These are phyloP conservation scores for Ascochyta pisi DNA, from an alignment of 2,329 filamentous ascomycete species.

Conservation along the genomic window DNA sequence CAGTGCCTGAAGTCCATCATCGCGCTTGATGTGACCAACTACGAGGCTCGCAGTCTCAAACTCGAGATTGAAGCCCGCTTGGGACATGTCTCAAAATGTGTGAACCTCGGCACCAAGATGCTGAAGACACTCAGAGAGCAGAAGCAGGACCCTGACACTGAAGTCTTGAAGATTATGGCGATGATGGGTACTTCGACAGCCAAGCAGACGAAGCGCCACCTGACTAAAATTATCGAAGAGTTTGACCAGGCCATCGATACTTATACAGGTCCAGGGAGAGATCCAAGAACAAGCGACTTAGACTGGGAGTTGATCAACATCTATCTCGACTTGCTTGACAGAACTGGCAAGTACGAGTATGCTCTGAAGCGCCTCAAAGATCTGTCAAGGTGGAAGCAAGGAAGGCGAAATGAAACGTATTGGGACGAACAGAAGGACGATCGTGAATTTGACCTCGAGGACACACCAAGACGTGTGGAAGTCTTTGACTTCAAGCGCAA, in stretches of 20 bases:
- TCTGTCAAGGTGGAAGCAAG: slow-evolving; percentile 81
- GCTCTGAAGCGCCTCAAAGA: slow-evolving; percentile 74
- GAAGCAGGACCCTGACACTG: slow-evolving; percentile 51
- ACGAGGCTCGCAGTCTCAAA: slow-evolving; percentile 61
- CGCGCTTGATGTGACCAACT: slow-evolving; percentile 59
- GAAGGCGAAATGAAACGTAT: slow-evolving; percentile 72
- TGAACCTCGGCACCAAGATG: slow-evolving; percentile 58
- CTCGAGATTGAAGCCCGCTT: slow-evolving; percentile 62
- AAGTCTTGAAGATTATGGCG: slow-evolving; percentile 63
- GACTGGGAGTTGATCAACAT: slow-evolving; percentile 86
- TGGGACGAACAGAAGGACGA: slow-evolving; percentile 83
- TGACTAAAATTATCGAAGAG: slow-evolving; percentile 55
- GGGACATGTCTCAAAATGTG: slow-evolving; percentile 43
- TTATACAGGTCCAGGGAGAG: slow-evolving; percentile 53
- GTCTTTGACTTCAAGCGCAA: slow-evolving; percentile 67
- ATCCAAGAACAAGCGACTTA: slow-evolving; percentile 55
- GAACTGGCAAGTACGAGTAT: slow-evolving; percentile 66
- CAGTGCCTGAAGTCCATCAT: slow-evolving; percentile 57
- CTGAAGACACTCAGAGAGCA: slow-evolving; percentile 59
- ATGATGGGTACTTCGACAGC: slow-evolving; percentile 62
- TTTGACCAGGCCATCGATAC: slow-evolving; percentile 61
- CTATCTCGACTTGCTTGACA: slow-evolving; percentile 80
- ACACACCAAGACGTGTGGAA: slow-evolving; percentile 69
- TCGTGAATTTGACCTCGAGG: slow-evolving; percentile 83
- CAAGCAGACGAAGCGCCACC: slow-evolving; percentile 54